Base-by-base conservation (phyloP, 768 basidiomycete species). In the Russula olivacea region DNA sequence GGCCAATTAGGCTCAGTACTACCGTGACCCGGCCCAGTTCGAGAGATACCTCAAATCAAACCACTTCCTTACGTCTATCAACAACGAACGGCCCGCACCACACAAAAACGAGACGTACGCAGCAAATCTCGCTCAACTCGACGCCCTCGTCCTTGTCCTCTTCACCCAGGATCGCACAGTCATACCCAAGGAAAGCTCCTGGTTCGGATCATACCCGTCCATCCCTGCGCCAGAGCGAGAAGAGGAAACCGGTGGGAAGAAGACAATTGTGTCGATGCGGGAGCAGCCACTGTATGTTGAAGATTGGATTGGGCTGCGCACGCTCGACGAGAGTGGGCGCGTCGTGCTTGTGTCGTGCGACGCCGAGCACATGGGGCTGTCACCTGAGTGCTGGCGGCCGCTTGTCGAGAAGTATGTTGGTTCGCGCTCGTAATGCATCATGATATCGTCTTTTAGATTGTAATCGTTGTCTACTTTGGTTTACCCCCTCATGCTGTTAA, bases 171-270 rank as follows among this genome's bases (percentile, higher is more conserved):
- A 93, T 71, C 78, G 79, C 71, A 92, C 89, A 3, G 87, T 90
- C 25, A 78, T 92, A 21, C 92, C 92, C 0, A 91, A 90, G 72
- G 91, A 93, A 73, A 89, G 83, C 68, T 76, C 88, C 12, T 93
- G 91, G 91, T 93, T 94, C 73, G 91, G 89, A 7, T 86, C 88
- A 3, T 87, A 88, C 68, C 78, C 77, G 2, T 0, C 19, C 3
- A 7, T n/a, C 43, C 17, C 47, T 23, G 75, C 74, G 2, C 61
- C 71, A 9, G 54, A 55, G n/a, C 2, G 12, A n/a, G 73, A 76
- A 21, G 77, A 79, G 34, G 34, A 6, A 4, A 30, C 1, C 4
- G 3, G 8, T 12, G 47, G 14, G 5, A 71, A 72, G 51, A 75
- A 71, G 69, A 68, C 69, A 1, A 79, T 89, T 49, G 75, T 93